Evolutionary conservation across 164 flowering plant genomes (phyloP).

Genomic region (Pachysandra terminalis): DNA sequence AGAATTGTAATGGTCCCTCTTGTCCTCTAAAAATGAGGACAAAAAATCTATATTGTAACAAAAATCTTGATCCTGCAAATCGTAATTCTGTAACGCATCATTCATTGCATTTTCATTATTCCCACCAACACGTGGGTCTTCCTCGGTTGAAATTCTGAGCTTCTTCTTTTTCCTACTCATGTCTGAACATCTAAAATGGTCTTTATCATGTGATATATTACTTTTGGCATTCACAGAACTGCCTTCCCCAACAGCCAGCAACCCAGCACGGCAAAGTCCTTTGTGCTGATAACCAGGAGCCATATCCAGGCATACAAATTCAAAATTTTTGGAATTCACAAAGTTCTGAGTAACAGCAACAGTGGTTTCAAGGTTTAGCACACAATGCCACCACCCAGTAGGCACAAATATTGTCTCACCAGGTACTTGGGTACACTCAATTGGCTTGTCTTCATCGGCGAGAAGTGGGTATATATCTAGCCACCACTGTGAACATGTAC

Average conservation of each 20-base stretch:
- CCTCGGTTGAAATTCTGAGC: slow-evolving; percentile 28
- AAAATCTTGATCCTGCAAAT: slow-evolving; percentile 32
- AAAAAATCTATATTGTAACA: slow-evolving; percentile 67
- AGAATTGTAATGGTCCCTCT: slow-evolving; percentile 81
- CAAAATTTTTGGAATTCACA: slow-evolving; percentile 82
- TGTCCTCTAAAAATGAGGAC: slow-evolving; percentile 64
- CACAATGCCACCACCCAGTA: slow-evolving; percentile 99
- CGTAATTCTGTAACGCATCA: slow-evolving; percentile 24
- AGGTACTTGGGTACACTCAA: slow-evolving; percentile 90
- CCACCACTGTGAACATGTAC: slow-evolving; percentile 81
- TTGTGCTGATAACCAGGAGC: slow-evolving; percentile 94
- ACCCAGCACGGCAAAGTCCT: slow-evolving; percentile 95
- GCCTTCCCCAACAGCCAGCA: slow-evolving; percentile 69
- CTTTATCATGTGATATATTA: slow-evolving; percentile 17
- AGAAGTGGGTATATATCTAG: slow-evolving; percentile 93
- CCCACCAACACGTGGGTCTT: slow-evolving; percentile 9
- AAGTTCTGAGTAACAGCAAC: slow-evolving; percentile 96
- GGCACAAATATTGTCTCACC: slow-evolving; percentile 98
- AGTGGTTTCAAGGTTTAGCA: slow-evolving; percentile 85
- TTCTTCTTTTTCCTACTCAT: slow-evolving; percentile 58
- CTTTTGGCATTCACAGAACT: slow-evolving; percentile 22
- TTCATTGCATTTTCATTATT: slow-evolving; percentile 17
- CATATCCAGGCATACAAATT: slow-evolving; percentile 93
- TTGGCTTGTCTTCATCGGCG: slow-evolving; percentile 84
- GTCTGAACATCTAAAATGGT: slow-evolving; percentile 31